Evolutionary conservation across 257 asterid genomes (phyloP), one percentile per base, ranked within the genome.

Genomic region (Ilex aquifolium): DNA sequence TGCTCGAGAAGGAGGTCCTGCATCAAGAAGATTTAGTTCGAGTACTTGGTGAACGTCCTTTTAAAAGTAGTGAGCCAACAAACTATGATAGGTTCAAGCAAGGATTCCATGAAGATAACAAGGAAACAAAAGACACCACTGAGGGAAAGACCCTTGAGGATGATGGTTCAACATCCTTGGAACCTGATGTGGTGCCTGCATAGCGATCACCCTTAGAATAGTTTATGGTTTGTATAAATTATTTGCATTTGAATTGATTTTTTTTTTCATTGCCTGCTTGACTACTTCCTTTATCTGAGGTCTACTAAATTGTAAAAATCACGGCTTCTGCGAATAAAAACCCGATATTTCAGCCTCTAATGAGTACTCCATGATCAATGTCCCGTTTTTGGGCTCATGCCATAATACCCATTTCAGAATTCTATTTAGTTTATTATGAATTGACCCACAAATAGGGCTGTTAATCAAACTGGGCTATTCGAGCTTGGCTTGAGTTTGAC

Each of bases 1-100:
- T 88, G 71, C 88, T 91, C 15, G 96, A 88, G 80, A 88, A 84
- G 65, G 96, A 91, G 72, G 93, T 87, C 15, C 72, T 91, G 64
- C 90, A 85, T 73, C 96, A 91, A 60, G 95, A 85, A 0, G 98
- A 91, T 79, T 76, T 88, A 87, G 73, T 78, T 17, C 72, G 64
- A 5, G 75, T 85, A 36, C 69, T 90, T 5, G 96, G 97, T 16
- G 85, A 84, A 67, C 85, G 96, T 0, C 92, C 98, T 8, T 90
- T 84, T 50, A 72, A 77, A 78, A 50, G 74, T 5, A 63, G 56
- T 32, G 95, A 91, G 69, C 79, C 80, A 16, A 86, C 84, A 2
- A 88, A 85, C 67, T 88, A 83, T 31, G 96, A 88, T 55, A 67
- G 74, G 68, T 88, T 79, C 83, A 90, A 72, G 69, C 69, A 73